phyloP scores from a whole-genome alignment of 768 basidiomycete species.

The Mycena rebaudengoi region DNA sequence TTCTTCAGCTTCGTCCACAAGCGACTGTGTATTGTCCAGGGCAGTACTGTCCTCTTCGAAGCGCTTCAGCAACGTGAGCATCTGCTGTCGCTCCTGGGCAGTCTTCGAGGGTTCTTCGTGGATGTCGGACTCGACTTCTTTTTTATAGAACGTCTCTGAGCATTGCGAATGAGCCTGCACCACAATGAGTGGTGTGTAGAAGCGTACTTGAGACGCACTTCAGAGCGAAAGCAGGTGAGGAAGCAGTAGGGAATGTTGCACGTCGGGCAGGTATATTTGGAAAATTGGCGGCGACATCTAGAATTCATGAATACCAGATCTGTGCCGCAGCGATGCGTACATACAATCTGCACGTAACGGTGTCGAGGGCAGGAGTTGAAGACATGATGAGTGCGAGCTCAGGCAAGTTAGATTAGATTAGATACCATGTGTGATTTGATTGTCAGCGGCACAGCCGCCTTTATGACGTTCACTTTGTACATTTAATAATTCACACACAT shows the following conservation, averaged over 20 bases:
- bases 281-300: constrained; percentile 80
- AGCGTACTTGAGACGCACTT: constrained; percentile 51
- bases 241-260: constrained; percentile 89
- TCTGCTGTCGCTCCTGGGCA: constrained; percentile 64
- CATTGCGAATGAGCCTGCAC: constrained; percentile 69
- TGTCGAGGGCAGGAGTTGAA: no score
- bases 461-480: no score
- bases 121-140: constrained; percentile 74
- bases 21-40: constrained; percentile 44
- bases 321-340: no score
- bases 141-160: constrained; percentile 85
- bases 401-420: no score
- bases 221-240: constrained; percentile 78
- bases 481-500: no score
- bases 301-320: no score
- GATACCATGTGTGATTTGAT: no score
- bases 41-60: constrained; percentile 70
- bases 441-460: no score
- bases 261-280: constrained; percentile 82
- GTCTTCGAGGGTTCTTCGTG: constrained; percentile 61
- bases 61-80: constrained; percentile 74
- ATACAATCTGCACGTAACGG: no score
- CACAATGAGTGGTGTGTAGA: not conserved
- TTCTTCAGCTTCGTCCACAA: constrained; percentile 46
- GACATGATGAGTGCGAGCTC: no score